Percentiles rank a stretch among this genome's conserved stretches.
Evolutionary conservation across 345 rosid species (phyloP).

Genomic region (Eucalyptus curtisii): DNA sequence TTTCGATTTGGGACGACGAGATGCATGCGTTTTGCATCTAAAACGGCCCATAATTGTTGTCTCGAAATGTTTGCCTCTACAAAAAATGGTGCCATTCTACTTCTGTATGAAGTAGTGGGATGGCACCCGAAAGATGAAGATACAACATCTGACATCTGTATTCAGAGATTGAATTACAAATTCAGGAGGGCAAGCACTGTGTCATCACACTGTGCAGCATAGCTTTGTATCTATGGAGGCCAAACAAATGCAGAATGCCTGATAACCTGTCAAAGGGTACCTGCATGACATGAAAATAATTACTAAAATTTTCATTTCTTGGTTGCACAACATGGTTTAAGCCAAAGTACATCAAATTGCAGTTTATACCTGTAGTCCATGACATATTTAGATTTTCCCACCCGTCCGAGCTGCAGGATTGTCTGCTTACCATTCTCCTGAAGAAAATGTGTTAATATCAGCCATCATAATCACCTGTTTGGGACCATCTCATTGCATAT

Average conservation of each 20-base stretch:
- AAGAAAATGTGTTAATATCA: background rate
- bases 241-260: constrained; percentile 79
- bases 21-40: background rate
- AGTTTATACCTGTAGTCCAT: constrained; percentile 68
- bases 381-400: constrained; percentile 55
- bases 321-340: background rate
- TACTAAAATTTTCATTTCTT: background rate
- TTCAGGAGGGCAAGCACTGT: background rate
- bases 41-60: background rate
- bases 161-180: constrained; percentile 45
- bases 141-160: background rate
- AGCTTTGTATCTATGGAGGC: constrained; percentile 89
- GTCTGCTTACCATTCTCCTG: constrained; percentile 64
- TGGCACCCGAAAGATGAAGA: background rate
- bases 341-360: background rate
- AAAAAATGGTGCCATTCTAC: background rate
- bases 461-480: background rate
- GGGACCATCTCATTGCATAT: background rate
- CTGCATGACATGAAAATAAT: constrained; percentile 16
- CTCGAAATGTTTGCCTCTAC: background rate
- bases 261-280: constrained; percentile 78
- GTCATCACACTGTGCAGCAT: constrained; percentile 54
- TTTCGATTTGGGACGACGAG: background rate
- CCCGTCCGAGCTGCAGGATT: constrained; percentile 83
- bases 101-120: background rate